Evolutionary conservation across 495 filamentous ascomycete genomes (phyloP), one percentile per base, ranked within the genome.

Genomic region (Penicillium ucsense): DNA sequence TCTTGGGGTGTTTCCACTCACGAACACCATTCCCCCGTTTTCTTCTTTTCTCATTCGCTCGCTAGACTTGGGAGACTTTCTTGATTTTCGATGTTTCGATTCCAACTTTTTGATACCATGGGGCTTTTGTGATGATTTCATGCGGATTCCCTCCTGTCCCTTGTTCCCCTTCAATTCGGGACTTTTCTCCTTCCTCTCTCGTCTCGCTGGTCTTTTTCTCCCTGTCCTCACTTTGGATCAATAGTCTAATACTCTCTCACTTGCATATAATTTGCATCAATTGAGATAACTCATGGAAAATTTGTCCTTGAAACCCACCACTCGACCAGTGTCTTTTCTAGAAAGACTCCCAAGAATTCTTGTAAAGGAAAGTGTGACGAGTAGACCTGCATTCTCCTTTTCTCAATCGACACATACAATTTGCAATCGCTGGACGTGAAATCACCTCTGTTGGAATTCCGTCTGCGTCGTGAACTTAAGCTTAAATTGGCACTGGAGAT

Each of bases 41-140:
- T 47, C 59, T 65, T 64, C 54, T 32, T 51, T 61, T 65, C 55
- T 56, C 54, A 58, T 66, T 66, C 64, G 62, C 58, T 67, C 66
- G 64, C 62, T 72, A 61, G 63, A 66, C 56, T 56, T 58, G 56
- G 63, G 64, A 60, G 62, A 68, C 61, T 46, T 60, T 48, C 60
- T 52, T 43, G 58, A 47, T 44, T 59, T 64, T 61, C 38, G 2
- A 20, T 20, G 20, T 20, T 20, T 20, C 20, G 20, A 20, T 20
- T 20, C 20, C 20, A 20, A 20, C 20, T 20, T 20, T 20, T 59
- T 50, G 56, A 61, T 63, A 52, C 51, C 53, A 56, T 52, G 60
- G 59, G 62, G 51, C 57, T 57, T 20, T 41, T 61, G 63, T 57
- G 57, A 63, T 62, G 57, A 56, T 57, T 55, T 54, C 41, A 58